These are phyloP conservation scores for Claviceps maximensis DNA, from an alignment of 2,329 filamentous ascomycete genomes.

Conservation along the genomic window DNA sequence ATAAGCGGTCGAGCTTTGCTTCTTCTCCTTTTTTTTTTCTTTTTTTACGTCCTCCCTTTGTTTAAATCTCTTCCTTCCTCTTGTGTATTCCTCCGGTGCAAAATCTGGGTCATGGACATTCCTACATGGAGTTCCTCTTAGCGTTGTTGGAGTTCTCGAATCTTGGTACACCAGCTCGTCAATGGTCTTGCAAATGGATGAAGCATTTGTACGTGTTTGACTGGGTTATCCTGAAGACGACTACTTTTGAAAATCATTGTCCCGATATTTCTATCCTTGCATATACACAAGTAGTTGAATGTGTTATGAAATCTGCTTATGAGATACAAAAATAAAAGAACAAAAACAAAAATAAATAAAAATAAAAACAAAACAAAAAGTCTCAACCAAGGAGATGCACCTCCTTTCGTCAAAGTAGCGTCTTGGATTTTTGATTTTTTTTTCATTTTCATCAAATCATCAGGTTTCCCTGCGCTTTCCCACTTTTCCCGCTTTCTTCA, in stretches of 20 bases:
- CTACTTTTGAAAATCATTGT: too few species aligned
- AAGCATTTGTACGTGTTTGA: not conserved
- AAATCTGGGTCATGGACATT: not conserved
- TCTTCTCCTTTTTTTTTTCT: not conserved
- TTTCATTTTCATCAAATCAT: conserved; percentile 1
- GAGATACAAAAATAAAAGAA: too few species aligned
- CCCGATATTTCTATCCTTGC: not conserved
- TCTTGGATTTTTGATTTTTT: not conserved
- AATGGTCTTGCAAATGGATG: not conserved
- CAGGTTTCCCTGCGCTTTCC: not conserved
- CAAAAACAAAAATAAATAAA: too few species aligned
- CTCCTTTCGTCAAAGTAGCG: not conserved
- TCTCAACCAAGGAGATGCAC: too few species aligned
- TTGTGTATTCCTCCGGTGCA: not conserved
- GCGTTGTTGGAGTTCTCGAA: not conserved
- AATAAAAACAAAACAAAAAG: too few species aligned
- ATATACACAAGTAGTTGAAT: not conserved
- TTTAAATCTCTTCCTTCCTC: not conserved
- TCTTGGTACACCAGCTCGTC: not conserved
- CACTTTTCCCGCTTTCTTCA: not conserved
- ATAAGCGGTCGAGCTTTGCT: not conserved
- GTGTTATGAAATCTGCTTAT: too few species aligned
- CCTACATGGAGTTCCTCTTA: not conserved
- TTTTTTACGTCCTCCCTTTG: not conserved
- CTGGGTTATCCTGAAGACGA: too few species aligned